phyloP scores from a whole-genome alignment of 2,329 filamentous ascomycete genomes.

The Fusarium staphyleae region DNA sequence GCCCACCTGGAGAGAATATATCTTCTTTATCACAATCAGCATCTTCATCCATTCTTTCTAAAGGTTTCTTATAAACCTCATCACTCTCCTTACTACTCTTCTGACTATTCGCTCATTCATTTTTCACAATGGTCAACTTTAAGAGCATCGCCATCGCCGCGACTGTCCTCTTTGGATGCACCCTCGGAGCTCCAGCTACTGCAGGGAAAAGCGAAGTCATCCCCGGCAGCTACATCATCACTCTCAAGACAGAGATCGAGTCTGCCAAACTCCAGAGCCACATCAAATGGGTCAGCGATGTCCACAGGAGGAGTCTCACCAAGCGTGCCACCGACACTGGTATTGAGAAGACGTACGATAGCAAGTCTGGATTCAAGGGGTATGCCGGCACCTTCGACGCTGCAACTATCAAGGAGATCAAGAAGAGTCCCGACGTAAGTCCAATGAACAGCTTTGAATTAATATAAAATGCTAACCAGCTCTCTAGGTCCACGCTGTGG shows the following conservation, averaged over 20 bases:
- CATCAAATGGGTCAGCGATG: slow-evolving; percentile 56
- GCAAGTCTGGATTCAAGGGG: slow-evolving; percentile 45
- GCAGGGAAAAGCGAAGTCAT: slow-evolving; percentile 37
- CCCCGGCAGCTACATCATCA: slow-evolving; percentile 63
- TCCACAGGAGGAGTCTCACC: slow-evolving; percentile 61
- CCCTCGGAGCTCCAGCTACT: slow-evolving; percentile 26
- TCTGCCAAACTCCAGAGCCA: slow-evolving; percentile 55
- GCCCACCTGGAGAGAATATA: neutral
- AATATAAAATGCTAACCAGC: neutral
- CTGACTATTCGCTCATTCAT: neutral
- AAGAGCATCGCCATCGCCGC: slow-evolving; percentile 37
- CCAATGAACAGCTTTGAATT: accelerated
- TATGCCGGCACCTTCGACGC: slow-evolving; percentile 55
- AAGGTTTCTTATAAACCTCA: neutral
- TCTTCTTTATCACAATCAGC: slow-evolving; percentile 1
- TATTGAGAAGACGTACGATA: slow-evolving; percentile 43
- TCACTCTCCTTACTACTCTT: neutral
- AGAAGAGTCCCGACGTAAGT: slow-evolving; percentile 52
- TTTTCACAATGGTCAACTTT: slow-evolving; percentile 41
- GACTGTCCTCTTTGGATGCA: slow-evolving; percentile 35
- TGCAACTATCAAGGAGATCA: slow-evolving; percentile 51
- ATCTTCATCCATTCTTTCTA: slow-evolving; percentile 16
- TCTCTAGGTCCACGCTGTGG: slow-evolving; percentile 40
- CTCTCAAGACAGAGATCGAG: slow-evolving; percentile 61
- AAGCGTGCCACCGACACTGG: slow-evolving; percentile 52